Percentiles rank a stretch among this genome's conserved stretches.
Conservation (phyloP, 2,329 filamentous ascomycete species). For the Chaetothyriales sp. region DNA sequence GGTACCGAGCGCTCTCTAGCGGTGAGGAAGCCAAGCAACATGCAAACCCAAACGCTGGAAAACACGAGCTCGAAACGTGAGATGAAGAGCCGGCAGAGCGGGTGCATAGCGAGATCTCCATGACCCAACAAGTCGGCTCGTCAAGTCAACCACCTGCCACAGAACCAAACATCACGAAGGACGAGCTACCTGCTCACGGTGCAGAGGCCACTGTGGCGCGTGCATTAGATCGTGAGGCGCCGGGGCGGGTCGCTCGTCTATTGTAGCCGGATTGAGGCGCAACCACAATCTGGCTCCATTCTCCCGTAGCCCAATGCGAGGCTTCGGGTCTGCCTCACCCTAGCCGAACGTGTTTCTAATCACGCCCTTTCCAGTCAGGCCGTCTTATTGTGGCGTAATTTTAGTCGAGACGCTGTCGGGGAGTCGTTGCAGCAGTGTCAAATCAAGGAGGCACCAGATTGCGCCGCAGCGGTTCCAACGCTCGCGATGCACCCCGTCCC, state of each 20-base stretch:
- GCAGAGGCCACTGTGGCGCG: neutral
- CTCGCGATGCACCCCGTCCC: slow-evolving; percentile 9
- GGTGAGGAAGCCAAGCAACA: neutral
- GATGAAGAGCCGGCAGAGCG: neutral
- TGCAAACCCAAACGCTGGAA: too few species aligned
- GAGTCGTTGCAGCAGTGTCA: slow-evolving; percentile 13
- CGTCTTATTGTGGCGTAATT: neutral
- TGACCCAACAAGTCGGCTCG: neutral
- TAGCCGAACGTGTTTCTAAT: neutral
- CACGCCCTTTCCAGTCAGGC: neutral
- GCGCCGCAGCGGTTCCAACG: slow-evolving; percentile 15
- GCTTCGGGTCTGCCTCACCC: neutral
- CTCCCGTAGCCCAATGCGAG: neutral
- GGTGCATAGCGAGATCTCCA: neutral
- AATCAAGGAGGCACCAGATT: slow-evolving; percentile 22
- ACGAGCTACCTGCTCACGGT: neutral
- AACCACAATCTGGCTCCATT: neutral
- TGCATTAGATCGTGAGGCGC: neutral
- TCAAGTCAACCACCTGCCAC: neutral
- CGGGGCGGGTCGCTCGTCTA: neutral
- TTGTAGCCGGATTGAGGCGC: neutral
- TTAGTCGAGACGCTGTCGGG: neutral
- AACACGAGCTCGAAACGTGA: neutral
- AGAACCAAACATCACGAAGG: neutral
- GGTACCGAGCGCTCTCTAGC: neutral